These are phyloP conservation scores for Annulohypoxylon moriforme DNA, from an alignment of 495 filamentous ascomycete species.

Conservation along the genomic window DNA sequence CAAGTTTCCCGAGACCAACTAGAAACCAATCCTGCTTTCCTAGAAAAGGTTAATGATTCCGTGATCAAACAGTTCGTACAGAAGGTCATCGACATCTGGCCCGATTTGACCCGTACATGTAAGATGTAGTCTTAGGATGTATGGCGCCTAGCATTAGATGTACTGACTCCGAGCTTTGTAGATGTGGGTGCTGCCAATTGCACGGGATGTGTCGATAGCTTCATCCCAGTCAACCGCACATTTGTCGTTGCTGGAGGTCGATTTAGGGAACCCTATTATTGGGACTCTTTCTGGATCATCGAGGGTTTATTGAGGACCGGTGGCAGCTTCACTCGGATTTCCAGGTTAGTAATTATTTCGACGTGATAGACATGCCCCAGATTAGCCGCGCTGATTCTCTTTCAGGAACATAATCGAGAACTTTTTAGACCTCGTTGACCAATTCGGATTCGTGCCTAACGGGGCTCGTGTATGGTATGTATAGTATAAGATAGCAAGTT, in stretches of 20 bases:
- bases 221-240: conserved; percentile 63
- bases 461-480: conserved; percentile 56
- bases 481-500: not conserved
- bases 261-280: conserved; percentile 65
- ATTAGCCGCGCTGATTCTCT: not conserved
- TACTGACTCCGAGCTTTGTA: conserved; percentile 9
- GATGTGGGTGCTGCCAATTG: conserved; percentile 56
- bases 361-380: not conserved
- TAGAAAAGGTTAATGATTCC: conserved; percentile 55
- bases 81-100: conserved; percentile 64
- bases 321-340: conserved; percentile 59
- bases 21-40: conserved; percentile 55
- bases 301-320: conserved; percentile 63
- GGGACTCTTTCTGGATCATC: conserved; percentile 65
- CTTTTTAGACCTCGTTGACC: conserved; percentile 62
- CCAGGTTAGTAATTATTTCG: conserved; percentile 40
- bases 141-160: not conserved
- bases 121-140: not conserved
- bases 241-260: conserved; percentile 64
- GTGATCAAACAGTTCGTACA: conserved; percentile 59
- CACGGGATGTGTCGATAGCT: conserved; percentile 59
- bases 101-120: conserved; percentile 59
- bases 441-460: conserved; percentile 64
- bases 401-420: conserved; percentile 63
- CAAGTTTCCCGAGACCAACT: conserved; percentile 54